A percentile compares a stretch with the other conserved stretches of the same genome.
Evolutionary conservation across 768 basidiomycete genomes (phyloP).

Genomic region (Mycena maculata): DNA sequence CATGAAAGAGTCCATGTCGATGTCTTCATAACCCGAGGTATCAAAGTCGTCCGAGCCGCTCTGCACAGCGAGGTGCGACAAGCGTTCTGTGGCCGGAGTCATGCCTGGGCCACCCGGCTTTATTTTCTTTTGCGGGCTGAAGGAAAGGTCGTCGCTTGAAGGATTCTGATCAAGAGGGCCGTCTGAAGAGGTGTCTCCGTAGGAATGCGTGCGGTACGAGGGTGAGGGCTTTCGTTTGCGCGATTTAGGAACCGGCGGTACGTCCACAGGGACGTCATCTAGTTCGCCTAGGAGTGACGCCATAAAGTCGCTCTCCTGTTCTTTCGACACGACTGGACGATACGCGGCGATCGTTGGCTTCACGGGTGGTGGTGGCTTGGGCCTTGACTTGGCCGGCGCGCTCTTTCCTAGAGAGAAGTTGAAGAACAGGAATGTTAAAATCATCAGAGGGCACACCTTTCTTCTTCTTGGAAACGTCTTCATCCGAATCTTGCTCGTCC

Average conservation of each 20-base stretch:
- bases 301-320: conserved; percentile 93
- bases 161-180: conserved; percentile 51
- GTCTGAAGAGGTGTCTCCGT: conserved; percentile 61
- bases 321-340: conserved; percentile 76
- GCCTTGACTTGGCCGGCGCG: conserved; percentile 58
- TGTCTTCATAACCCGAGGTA: conserved; percentile 59
- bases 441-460: conserved; percentile 48
- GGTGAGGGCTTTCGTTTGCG: conserved; percentile 80
- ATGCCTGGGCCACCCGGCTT: conserved; percentile 58
- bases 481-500: conserved; percentile 68
- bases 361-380: conserved; percentile 60
- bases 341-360: conserved; percentile 83
- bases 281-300: conserved; percentile 79
- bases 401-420: conserved; percentile 47
- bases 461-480: conserved; percentile 56
- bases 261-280: conserved; percentile 59
- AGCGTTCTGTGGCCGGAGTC: conserved; percentile 66
- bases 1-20: conserved; percentile 73
- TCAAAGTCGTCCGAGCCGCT: conserved; percentile 61
- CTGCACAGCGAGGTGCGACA: conserved; percentile 70
- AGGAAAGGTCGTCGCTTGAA: conserved; percentile 70
- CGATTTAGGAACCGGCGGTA: conserved; percentile 46
- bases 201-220: conserved; percentile 50
- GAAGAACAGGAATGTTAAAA: conserved; percentile 21
- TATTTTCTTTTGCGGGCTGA: conserved; percentile 79